phyloP scores from a whole-genome alignment of 371 early-diverging fungal genomes.

The Synchytrium microbalum region DNA sequence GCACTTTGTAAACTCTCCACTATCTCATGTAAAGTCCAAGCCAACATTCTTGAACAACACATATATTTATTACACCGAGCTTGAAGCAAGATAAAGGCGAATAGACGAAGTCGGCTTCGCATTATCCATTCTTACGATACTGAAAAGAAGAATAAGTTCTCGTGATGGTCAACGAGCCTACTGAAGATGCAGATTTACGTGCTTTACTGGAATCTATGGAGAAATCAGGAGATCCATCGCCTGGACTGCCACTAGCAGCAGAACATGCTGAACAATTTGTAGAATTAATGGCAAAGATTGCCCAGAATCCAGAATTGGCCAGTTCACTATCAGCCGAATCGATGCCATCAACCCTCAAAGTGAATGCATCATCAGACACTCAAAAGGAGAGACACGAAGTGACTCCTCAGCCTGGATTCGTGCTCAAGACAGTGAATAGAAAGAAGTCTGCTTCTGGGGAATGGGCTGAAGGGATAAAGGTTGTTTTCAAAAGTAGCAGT shows the following conservation, averaged over 20 bases:
- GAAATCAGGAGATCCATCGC: neutral
- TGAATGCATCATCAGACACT: neutral
- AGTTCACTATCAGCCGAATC: neutral
- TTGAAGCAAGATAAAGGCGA: too few relatives aligned
- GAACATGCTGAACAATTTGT: neutral
- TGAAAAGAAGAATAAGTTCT: too few relatives aligned
- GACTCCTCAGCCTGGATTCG: conserved; percentile 51
- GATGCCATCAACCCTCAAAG: neutral
- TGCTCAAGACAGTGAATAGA: conserved; percentile 45
- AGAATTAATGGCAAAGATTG: neutral
- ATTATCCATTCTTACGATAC: too few relatives aligned
- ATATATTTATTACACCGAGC: too few relatives aligned
- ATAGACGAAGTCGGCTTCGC: neutral
- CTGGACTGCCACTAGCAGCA: neutral
- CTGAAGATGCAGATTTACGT: neutral
- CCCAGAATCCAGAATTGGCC: neutral
- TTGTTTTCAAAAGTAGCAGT: conserved; percentile 15
- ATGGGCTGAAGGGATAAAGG: conserved; percentile 33
- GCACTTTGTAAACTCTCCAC: too few relatives aligned
- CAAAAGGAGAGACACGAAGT: conserved; percentile 7
- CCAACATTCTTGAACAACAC: neutral
- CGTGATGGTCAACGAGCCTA: neutral
- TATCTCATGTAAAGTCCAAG: too few relatives aligned
- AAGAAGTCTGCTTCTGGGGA: conserved; percentile 23
- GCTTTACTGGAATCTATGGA: neutral